Percentiles rank a stretch among this genome's conserved stretches.
Conservation (phyloP, 2,329 filamentous ascomycete genomes). For the Nannizzia gypsea region DNA sequence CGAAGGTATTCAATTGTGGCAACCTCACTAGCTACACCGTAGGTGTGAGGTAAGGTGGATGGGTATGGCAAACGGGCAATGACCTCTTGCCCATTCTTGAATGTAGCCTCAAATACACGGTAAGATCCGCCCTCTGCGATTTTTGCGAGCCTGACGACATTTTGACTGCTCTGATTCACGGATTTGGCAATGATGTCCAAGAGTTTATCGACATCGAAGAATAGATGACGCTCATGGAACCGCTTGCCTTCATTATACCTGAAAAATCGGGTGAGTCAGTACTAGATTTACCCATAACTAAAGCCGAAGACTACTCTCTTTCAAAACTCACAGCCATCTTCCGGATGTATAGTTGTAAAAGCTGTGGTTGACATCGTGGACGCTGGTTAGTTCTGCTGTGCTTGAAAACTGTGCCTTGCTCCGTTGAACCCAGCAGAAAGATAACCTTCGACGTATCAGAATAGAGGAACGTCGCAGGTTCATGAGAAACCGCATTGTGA, state of each 20-base stretch:
- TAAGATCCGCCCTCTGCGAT: slow-evolving; percentile 29
- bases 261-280: neutral
- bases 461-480: neutral
- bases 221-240: slow-evolving; percentile 12
- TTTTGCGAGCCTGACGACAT: slow-evolving; percentile 20
- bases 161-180: slow-evolving; percentile 6
- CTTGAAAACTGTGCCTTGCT: neutral
- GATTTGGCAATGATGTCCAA: slow-evolving; percentile 12
- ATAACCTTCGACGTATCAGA: neutral
- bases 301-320: too few species aligned
- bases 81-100: slow-evolving; percentile 20
- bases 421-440: neutral
- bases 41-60: slow-evolving; percentile 16
- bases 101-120: slow-evolving; percentile 22
- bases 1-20: slow-evolving; percentile 25
- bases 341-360: slow-evolving; percentile 17
- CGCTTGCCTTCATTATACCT: slow-evolving; percentile 16
- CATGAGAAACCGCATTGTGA: neutral
- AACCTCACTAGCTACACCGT: slow-evolving; percentile 25
- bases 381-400: too few species aligned
- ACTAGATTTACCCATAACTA: neutral
- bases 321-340: slow-evolving; percentile 17
- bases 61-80: slow-evolving; percentile 27
- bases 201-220: slow-evolving; percentile 17
- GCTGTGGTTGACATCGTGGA: slow-evolving; percentile 1